Percentiles rank a stretch among this genome's conserved stretches.
These are phyloP conservation scores for Monascus ruber DNA, from an alignment of 2,329 filamentous ascomycete genomes.

Conservation along the genomic window DNA sequence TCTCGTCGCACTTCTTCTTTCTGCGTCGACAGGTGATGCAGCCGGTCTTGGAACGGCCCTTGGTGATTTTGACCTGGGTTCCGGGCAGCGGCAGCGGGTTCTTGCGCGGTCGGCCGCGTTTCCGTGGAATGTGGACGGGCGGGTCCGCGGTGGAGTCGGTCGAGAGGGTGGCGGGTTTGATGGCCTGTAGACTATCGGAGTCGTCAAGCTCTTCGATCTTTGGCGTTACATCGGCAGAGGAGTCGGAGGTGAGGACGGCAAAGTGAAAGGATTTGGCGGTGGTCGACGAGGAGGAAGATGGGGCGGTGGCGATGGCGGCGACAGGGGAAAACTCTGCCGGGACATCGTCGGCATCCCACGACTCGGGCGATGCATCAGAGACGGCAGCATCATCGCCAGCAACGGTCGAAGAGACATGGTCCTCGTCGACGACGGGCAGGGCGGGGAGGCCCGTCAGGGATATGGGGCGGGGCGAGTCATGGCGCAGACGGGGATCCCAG, in stretches of 20 bases:
- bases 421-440: slow-evolving; percentile 11
- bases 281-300: slow-evolving; percentile 8
- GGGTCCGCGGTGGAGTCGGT: slow-evolving; percentile 11
- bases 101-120: slow-evolving; percentile 72
- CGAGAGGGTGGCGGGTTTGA: slow-evolving; percentile 13
- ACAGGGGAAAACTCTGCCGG: slow-evolving; percentile 11
- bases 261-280: slow-evolving; percentile 14
- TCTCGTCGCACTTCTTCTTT: slow-evolving; percentile 49
- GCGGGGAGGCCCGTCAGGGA: slow-evolving; percentile 5
- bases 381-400: slow-evolving; percentile 22
- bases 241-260: slow-evolving; percentile 12
- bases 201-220: slow-evolving; percentile 46
- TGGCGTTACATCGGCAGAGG: slow-evolving; percentile 30
- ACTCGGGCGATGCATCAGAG: slow-evolving; percentile 19
- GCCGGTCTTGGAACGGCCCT: slow-evolving; percentile 53
- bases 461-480: slow-evolving; percentile 3
- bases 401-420: slow-evolving; percentile 19
- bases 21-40: slow-evolving; percentile 49
- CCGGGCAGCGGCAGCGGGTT: slow-evolving; percentile 54
- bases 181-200: slow-evolving; percentile 23
- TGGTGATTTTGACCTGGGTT: slow-evolving; percentile 58
- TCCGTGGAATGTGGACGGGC: slow-evolving; percentile 38
- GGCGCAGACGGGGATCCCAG: not conserved
- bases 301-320: slow-evolving; percentile 4
- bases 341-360: slow-evolving; percentile 15